Percentiles rank a stretch among this genome's conserved stretches.
Evolutionary conservation across 2,329 filamentous ascomycete species (phyloP).

Genomic region (Zalaria obscura): DNA sequence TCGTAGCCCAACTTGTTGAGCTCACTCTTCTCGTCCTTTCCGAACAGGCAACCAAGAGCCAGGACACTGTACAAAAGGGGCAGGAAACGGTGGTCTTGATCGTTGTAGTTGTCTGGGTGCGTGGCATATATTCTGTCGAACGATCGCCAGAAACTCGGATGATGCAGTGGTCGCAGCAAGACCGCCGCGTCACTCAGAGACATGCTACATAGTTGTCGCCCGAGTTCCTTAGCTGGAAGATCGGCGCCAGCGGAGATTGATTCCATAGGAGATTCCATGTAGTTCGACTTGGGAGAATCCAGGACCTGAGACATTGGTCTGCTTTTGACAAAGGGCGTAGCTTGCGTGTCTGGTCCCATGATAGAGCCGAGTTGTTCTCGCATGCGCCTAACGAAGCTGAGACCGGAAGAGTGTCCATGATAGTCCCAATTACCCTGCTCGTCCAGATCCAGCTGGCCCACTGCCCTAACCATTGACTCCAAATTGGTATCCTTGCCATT

Average conservation of each 20-base stretch:
- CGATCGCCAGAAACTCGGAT: conserved; percentile 65
- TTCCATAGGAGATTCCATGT: conserved; percentile 51
- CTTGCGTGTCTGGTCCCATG: conserved; percentile 48
- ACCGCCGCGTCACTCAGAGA: conserved; percentile 49
- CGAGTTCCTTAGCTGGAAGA: conserved; percentile 50
- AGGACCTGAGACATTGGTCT: conserved; percentile 43
- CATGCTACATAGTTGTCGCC: conserved; percentile 41
- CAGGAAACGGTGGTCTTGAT: conserved; percentile 32
- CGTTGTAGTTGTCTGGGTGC: conserved; percentile 32
- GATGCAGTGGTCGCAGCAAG: conserved; percentile 60
- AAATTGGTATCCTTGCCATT: conserved; percentile 55
- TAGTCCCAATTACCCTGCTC: conserved; percentile 91
- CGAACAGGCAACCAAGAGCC: conserved; percentile 32
- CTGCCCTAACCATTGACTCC: conserved; percentile 88
- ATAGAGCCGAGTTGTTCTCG: conserved; percentile 74
- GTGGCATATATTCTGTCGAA: conserved; percentile 67
- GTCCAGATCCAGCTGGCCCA: conserved; percentile 80
- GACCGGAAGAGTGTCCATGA: conserved; percentile 81
- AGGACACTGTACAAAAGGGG: conserved; percentile 34
- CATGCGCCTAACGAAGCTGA: conserved; percentile 77
- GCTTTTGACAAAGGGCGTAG: conserved; percentile 42
- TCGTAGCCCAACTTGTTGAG: conserved; percentile 28
- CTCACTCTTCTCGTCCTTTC: conserved; percentile 21
- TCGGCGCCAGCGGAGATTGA: conserved; percentile 43
- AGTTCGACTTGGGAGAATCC: conserved; percentile 49